Base-by-base conservation (phyloP, 768 basidiomycete species). In the Clitopilus passeckerianus region DNA sequence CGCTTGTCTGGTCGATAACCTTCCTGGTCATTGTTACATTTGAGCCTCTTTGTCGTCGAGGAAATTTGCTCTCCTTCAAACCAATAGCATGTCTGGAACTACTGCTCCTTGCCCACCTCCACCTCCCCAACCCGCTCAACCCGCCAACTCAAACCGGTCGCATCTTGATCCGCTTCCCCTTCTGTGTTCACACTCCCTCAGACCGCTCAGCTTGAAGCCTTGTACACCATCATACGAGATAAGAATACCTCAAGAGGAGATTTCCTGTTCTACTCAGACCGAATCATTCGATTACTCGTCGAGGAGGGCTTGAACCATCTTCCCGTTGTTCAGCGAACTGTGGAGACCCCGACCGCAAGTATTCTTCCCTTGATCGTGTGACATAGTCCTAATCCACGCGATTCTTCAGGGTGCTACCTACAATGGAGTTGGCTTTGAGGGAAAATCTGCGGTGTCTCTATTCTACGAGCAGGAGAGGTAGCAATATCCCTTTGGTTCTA, bases 361-460 rank as follows among this genome's bases (percentile, higher is more conserved):
- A 1, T 18, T 34, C 41, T 60, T 15, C 54, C 24, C 57, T 59
- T 57, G 44, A 35, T 58, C 27, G 24, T 43, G 2, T 41, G 24
- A 58, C 53, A 53, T 56, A 34, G 41, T 34, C 46, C 46, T 43
- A 35, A 34, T 24, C 18, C 18, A 16, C 59, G 53, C 16, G 10
- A 44, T 20, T 37, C 14, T 16, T 3, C 56, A 89, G 85, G 95
- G 95, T 56, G 83, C 86, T 56, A 80, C 79, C 7, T 97, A 95
- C 70, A 84, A 92, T 59, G 96, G 96, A 16, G 93, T 98, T 1
- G 89, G 93, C 0, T 99, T 99, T 67, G 89, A 96, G 68, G 96
- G 6, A 93, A 93, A 77, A 96, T 98, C 62, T 96, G 95, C 67
- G 95, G 95, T 15, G 95, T 98, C 22, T 95, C 93, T 5, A 98